phyloP scores from a whole-genome alignment of 164 flowering plant genomes.

The Akebia trifoliata region DNA sequence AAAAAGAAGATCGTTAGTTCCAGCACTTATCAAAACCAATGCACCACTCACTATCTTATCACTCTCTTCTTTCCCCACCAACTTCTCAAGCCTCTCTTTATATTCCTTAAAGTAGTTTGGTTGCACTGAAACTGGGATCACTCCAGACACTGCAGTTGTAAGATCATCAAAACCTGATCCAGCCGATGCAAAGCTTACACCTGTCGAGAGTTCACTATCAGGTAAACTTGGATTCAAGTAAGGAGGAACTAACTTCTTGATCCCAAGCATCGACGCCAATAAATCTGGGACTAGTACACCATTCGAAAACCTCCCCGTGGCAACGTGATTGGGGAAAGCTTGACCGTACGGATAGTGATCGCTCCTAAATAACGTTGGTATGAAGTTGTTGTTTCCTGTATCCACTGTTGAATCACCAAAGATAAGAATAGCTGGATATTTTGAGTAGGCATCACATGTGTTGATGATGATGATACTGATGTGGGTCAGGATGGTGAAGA shows the following conservation, averaged over 20 bases:
- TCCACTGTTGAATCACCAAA: slow-evolving; percentile 70
- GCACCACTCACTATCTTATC: slow-evolving; percentile 23
- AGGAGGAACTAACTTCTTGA: slow-evolving; percentile 52
- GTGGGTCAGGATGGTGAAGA: neutral
- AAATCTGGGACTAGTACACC: slow-evolving; percentile 51
- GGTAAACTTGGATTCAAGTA: slow-evolving; percentile 42
- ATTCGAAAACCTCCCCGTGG: slow-evolving; percentile 63
- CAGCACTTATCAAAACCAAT: slow-evolving; percentile 43
- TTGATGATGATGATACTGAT: neutral
- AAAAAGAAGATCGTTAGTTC: slow-evolving; percentile 46
- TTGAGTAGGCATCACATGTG: slow-evolving; percentile 11
- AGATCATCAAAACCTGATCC: slow-evolving; percentile 54
- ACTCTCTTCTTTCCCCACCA: slow-evolving; percentile 36
- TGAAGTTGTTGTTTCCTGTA: slow-evolving; percentile 58
- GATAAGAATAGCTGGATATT: slow-evolving; percentile 39
- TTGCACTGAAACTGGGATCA: slow-evolving; percentile 38
- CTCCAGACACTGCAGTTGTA: slow-evolving; percentile 14
- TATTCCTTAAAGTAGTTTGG: slow-evolving; percentile 24
- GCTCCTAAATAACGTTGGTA: slow-evolving; percentile 18
- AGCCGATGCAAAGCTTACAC: slow-evolving; percentile 58
- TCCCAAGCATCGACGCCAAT: slow-evolving; percentile 31
- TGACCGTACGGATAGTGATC: slow-evolving; percentile 45
- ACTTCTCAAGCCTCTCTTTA: slow-evolving; percentile 21
- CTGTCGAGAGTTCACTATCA: slow-evolving; percentile 28
- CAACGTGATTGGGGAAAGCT: slow-evolving; percentile 25